Base-by-base conservation (phyloP, 2,329 filamentous ascomycete species). In the Neocatenulostroma microsporum region DNA sequence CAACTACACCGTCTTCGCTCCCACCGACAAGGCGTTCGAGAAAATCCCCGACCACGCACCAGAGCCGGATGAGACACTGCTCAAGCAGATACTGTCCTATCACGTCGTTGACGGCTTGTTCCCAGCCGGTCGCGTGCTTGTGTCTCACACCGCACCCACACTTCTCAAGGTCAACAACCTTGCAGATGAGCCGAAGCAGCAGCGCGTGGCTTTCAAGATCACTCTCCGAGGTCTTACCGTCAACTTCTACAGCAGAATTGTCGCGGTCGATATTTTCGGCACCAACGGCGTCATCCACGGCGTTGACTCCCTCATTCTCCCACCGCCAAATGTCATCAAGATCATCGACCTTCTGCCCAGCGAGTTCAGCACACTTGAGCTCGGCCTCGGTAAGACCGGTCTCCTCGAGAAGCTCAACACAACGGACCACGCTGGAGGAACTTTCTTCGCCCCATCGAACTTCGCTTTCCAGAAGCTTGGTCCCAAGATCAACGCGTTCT, bases 221-320 rank as follows among this genome's bases (percentile, higher is more conserved):
- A 70, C 76, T 1, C 56, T 74, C 17, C 61, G 73, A 6, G 83
- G 83, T 10, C 64, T 88, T 2, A 73, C 71, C 9, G 58, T 94
- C 50, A 94, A 94, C 64, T 84, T 85, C 53, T 83, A 83, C 62
- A 78, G 74, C 62, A 78, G 74, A 46, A 66, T 94, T 21, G 63
- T 87, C 3, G 76, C 72, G 3, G 67, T 76, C 36, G 76, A 94
- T 59, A 75, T 91, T 49, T 71, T 74, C 55, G 81, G 78, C 26
- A 80, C 75, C 43, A 94, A 94, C 55, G 87, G 88, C 27, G 69
- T 91, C 25, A 76, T 93, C 46, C 87, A 94, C 60, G 82, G 74
- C 29, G 64, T 94, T 36, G 76, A 87, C 63, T 70, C 68, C 43
- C 67, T 91, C 37, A 71, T 94, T n/a, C 53, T 89, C 7, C 86